Percentiles rank a stretch among this genome's conserved stretches.
Conservation (phyloP, 495 filamentous ascomycete genomes). For the Tuber calosporum region DNA sequence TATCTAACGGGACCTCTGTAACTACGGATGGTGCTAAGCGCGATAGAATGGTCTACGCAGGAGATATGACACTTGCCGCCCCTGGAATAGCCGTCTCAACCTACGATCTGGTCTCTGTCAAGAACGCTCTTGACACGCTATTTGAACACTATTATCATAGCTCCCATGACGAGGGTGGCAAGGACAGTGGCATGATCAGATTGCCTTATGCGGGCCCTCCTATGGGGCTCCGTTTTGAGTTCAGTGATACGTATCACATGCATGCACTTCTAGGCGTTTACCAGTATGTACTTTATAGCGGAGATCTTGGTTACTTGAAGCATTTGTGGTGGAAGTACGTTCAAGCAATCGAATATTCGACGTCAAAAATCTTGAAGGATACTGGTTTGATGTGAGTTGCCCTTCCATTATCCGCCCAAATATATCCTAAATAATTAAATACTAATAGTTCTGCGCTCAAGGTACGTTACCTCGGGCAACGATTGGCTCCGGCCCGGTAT, state of each 20-base stretch:
- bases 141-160: constrained; percentile 45
- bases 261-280: constrained; percentile 57
- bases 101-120: constrained; percentile 45
- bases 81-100: constrained; percentile 48
- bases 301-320: constrained; percentile 49
- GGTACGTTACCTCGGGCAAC: constrained; percentile 50
- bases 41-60: constrained; percentile 53
- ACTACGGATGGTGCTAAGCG: constrained; percentile 54
- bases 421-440: constrained; percentile 36
- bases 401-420: background rate
- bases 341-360: constrained; percentile 50
- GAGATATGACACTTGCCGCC: constrained; percentile 49
- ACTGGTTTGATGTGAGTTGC: constrained; percentile 6
- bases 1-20: constrained; percentile 50
- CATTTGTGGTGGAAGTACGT: constrained; percentile 50
- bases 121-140: constrained; percentile 47
- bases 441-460: constrained; percentile 40
- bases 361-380: constrained; percentile 46
- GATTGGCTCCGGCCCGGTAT: constrained; percentile 53
- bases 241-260: constrained; percentile 57
- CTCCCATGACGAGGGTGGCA: constrained; percentile 15
- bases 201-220: constrained; percentile 57
- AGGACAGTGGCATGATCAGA: constrained; percentile 41
- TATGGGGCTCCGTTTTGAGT: constrained; percentile 49
- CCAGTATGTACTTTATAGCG: constrained; percentile 55